A percentile compares a stretch with the other conserved stretches of the same genome.
Conservation (phyloP, 202 grass and related monocot genomes). For the Digitaria exilis region DNA sequence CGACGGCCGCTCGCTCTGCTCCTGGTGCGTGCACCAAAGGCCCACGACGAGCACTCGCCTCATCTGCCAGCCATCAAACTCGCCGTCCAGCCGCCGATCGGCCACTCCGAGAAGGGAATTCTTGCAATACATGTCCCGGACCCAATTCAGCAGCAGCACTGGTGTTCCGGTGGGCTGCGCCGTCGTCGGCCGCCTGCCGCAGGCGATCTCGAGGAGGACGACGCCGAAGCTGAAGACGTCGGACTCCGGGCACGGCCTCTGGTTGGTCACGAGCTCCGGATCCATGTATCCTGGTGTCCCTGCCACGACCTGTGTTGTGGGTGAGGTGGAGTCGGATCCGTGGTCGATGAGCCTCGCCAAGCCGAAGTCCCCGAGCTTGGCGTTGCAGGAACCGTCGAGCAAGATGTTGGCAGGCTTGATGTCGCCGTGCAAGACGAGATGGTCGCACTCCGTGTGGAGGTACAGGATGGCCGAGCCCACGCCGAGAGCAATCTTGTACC, state of each 20-base stretch:
- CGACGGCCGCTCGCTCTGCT: slow-evolving; percentile 38
- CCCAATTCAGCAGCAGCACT: neutral
- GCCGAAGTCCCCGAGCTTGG: slow-evolving; percentile 65
- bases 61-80: slow-evolving; percentile 35
- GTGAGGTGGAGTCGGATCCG: neutral
- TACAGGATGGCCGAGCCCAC: slow-evolving; percentile 56
- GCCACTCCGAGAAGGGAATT: slow-evolving; percentile 24
- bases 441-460: slow-evolving; percentile 51
- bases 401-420: slow-evolving; percentile 56
- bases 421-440: slow-evolving; percentile 57
- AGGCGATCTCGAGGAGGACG: slow-evolving; percentile 53
- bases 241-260: slow-evolving; percentile 27
- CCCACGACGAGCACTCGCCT: slow-evolving; percentile 47
- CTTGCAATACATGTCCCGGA: slow-evolving; percentile 38
- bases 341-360: slow-evolving; percentile 56
- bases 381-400: slow-evolving; percentile 32
- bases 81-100: slow-evolving; percentile 38
- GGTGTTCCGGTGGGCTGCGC: neutral
- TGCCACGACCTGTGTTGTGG: slow-evolving; percentile 32
- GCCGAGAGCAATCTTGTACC: slow-evolving; percentile 33
- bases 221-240: slow-evolving; percentile 69
- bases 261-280: slow-evolving; percentile 39
- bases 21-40: slow-evolving; percentile 52
- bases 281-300: slow-evolving; percentile 60
- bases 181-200: slow-evolving; percentile 30